phyloP scores from a whole-genome alignment of 2,329 filamentous ascomycete species.

The Epichloe uncinata region DNA sequence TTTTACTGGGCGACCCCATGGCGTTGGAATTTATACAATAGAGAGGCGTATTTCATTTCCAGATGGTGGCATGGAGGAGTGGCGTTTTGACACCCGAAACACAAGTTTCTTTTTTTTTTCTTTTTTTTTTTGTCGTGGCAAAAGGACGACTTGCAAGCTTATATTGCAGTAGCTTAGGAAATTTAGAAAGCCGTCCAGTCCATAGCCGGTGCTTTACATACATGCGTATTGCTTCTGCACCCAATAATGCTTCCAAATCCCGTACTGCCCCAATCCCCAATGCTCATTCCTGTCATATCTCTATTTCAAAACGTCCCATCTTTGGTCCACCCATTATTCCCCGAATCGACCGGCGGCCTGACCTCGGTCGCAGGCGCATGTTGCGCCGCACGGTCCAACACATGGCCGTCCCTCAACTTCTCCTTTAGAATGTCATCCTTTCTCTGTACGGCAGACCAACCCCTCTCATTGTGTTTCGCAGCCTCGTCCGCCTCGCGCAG shows the following conservation, averaged over 20 bases:
- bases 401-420: no score
- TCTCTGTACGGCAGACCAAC: no score
- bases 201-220: background rate
- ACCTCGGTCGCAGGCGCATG: no score
- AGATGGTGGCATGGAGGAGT: background rate
- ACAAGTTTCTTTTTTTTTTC: background rate
- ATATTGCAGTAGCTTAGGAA: background rate
- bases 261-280: background rate
- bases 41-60: background rate
- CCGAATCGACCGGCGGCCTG: no score
- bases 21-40: background rate
- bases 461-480: no score
- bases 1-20: background rate
- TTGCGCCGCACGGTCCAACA: no score
- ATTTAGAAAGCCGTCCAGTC: background rate
- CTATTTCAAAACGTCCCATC: no score
- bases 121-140: background rate
- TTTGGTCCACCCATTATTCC: no score
- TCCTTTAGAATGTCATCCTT: no score
- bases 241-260: no score
- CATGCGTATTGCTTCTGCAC: no score
- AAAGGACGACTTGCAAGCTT: background rate
- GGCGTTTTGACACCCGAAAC: background rate
- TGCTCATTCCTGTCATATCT: background rate
- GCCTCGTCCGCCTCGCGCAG: no score